Conservation (phyloP, 331 rosid species). For the Spiraea crenata region DNA sequence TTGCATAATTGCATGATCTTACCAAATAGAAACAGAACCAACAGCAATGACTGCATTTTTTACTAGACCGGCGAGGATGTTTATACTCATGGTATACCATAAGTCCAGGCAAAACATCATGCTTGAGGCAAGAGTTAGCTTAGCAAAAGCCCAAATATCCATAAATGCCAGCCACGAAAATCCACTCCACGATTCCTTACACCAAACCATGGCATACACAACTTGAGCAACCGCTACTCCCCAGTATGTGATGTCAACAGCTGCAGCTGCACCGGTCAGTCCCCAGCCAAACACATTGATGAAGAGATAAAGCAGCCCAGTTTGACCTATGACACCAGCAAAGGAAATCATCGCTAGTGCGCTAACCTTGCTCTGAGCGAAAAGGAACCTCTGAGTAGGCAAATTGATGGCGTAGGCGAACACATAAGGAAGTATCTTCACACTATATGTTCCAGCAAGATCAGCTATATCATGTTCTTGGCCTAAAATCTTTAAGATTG, state of each 20-base stretch:
- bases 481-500: conserved; percentile 13
- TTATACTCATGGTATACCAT: conserved; percentile 25
- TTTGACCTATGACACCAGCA: conserved; percentile 11
- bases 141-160: conserved; percentile 31
- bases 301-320: conserved; percentile 19
- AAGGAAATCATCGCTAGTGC: conserved; percentile 27
- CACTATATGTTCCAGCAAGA: neutral
- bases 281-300: conserved; percentile 24
- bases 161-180: conserved; percentile 29
- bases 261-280: conserved; percentile 25
- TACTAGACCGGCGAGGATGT: conserved; percentile 30
- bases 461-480: conserved; percentile 16
- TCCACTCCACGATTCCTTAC: conserved; percentile 27
- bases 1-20: neutral
- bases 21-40: conserved; percentile 36
- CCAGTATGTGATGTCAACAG: conserved; percentile 26
- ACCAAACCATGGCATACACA: conserved; percentile 18
- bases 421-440: conserved; percentile 8
- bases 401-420: conserved; percentile 11
- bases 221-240: conserved; percentile 20
- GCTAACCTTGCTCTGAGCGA: conserved; percentile 32
- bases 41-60: conserved; percentile 29
- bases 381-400: conserved; percentile 21
- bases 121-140: conserved; percentile 27
- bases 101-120: conserved; percentile 32